Conservation (phyloP, 2,329 filamentous ascomycete genomes). For the Tolypocladium nubicola region DNA sequence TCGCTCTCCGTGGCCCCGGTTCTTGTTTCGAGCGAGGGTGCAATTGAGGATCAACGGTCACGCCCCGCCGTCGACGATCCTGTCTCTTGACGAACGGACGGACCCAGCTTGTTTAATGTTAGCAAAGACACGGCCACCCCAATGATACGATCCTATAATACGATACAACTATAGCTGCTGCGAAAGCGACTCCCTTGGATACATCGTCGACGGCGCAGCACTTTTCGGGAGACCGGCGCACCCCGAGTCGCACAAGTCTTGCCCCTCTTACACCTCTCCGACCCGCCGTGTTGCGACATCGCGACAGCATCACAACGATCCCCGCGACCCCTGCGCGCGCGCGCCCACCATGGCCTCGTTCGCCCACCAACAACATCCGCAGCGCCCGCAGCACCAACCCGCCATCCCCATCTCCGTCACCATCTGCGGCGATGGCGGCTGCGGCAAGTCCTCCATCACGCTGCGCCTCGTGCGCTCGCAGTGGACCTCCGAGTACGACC, state of each 20-base stretch:
- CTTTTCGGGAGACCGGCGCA: not conserved
- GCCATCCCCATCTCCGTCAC: slow-evolving; percentile 61
- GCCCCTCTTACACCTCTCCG: not conserved
- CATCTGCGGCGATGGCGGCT: slow-evolving; percentile 78
- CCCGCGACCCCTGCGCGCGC: not conserved
- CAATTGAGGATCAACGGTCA: not conserved
- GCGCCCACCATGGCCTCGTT: not conserved
- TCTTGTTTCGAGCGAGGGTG: not conserved
- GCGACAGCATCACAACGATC: not conserved
- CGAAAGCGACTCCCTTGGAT: not conserved
- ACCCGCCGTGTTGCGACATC: not conserved
- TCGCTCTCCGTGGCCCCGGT: not conserved
- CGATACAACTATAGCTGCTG: not conserved
- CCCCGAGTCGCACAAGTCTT: not conserved
- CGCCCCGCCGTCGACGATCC: not conserved
- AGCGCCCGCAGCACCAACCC: slow-evolving; percentile 7
- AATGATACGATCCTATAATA: not conserved
- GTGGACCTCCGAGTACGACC: slow-evolving; percentile 78
- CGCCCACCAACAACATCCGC: not conserved
- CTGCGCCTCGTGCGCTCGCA: slow-evolving; percentile 70
- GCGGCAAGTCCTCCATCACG: slow-evolving; percentile 77
- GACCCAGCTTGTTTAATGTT: too few species aligned
- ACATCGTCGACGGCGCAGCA: not conserved
- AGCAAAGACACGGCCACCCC: not conserved
- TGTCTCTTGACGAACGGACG: not conserved